These are phyloP conservation scores for Crithidia brevicula DNA, from an alignment of 208 protist genomes.

Conservation along the genomic window DNA sequence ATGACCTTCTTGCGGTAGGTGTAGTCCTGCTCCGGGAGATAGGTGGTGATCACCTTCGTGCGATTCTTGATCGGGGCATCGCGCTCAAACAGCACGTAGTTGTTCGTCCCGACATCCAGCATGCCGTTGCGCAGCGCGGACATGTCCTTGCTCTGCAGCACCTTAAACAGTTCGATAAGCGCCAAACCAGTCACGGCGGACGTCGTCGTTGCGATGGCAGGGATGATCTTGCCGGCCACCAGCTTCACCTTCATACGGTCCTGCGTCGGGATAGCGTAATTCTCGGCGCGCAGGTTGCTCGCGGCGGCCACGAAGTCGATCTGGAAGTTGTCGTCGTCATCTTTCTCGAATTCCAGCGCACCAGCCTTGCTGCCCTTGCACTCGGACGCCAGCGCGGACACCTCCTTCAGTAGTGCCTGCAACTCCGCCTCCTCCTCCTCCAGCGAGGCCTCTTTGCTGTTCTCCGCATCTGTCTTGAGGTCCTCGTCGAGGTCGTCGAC, in stretches of 20 bases:
- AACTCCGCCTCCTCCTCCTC: slow-evolving; percentile 64
- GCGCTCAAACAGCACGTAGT: slow-evolving; percentile 91
- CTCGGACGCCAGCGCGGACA: slow-evolving; percentile 42
- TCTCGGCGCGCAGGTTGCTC: slow-evolving; percentile 93
- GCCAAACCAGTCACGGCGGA: slow-evolving; percentile 98
- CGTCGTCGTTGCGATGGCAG: slow-evolving; percentile 99
- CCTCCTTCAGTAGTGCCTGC: slow-evolving; percentile 45
- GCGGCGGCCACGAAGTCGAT: slow-evolving; percentile 95
- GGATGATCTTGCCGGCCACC: slow-evolving; percentile 99
- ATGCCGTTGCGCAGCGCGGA: slow-evolving; percentile 85
- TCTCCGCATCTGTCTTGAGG: slow-evolving; percentile 40
- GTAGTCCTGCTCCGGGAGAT: slow-evolving; percentile 88
- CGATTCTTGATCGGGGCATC: slow-evolving; percentile 72
- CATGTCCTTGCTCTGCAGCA: slow-evolving; percentile 84
- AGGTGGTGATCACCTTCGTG: slow-evolving; percentile 76
- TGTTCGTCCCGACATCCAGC: slow-evolving; percentile 89
- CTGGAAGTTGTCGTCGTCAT: slow-evolving; percentile 96
- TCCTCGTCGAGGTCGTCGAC: slow-evolving; percentile 88
- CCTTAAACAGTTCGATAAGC: slow-evolving; percentile 98
- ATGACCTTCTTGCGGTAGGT: slow-evolving; percentile 88
- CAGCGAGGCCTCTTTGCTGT: slow-evolving; percentile 16
- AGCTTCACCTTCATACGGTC: slow-evolving; percentile 92
- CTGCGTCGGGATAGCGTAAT: slow-evolving; percentile 93
- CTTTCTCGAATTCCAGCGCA: slow-evolving; percentile 95
- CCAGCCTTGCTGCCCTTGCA: slow-evolving; percentile 52